Conservation (phyloP, 371 early-diverging fungal species). For the Mortierella sp. region DNA sequence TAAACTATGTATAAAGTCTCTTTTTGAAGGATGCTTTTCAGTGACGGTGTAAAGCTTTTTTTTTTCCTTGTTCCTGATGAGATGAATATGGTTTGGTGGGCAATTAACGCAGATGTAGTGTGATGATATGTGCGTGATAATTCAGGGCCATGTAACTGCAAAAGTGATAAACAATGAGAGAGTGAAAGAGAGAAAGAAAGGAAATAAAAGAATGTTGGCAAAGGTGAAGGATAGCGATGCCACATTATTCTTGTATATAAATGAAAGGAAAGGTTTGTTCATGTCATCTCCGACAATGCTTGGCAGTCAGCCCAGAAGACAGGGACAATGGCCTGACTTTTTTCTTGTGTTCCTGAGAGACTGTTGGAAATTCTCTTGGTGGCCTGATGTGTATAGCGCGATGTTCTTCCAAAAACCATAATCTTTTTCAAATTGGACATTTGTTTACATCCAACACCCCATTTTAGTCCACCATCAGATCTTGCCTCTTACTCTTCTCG, state of each 20-base stretch:
- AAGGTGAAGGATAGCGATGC: background rate
- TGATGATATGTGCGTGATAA: background rate
- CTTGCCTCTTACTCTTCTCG: background rate
- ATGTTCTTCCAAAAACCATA: background rate
- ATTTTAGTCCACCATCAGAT: background rate
- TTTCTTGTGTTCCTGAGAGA: conserved; percentile 24
- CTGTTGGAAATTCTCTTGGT: conserved; percentile 2
- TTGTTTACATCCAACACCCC: background rate
- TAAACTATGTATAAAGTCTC: background rate
- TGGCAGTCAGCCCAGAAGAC: background rate
- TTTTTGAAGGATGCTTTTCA: too few relatives aligned
- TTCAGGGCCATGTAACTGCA: background rate
- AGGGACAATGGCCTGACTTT: conserved; percentile 21
- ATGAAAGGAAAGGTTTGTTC: too few relatives aligned
- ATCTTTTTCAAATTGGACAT: background rate
- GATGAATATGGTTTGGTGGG: too few relatives aligned
- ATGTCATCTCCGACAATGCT: background rate
- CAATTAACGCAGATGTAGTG: too few relatives aligned
- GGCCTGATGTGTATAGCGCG: conserved; percentile 13
- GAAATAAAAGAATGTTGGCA: background rate
- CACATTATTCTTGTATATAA: background rate
- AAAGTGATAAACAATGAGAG: too few relatives aligned
- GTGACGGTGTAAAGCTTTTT: too few relatives aligned
- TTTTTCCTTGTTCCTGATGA: background rate
- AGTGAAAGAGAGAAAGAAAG: background rate